Percentiles rank a stretch among this genome's conserved stretches.
phyloP scores from a whole-genome alignment of 176 grass and related monocot genomes.

The Saccharum spontaneum region DNA sequence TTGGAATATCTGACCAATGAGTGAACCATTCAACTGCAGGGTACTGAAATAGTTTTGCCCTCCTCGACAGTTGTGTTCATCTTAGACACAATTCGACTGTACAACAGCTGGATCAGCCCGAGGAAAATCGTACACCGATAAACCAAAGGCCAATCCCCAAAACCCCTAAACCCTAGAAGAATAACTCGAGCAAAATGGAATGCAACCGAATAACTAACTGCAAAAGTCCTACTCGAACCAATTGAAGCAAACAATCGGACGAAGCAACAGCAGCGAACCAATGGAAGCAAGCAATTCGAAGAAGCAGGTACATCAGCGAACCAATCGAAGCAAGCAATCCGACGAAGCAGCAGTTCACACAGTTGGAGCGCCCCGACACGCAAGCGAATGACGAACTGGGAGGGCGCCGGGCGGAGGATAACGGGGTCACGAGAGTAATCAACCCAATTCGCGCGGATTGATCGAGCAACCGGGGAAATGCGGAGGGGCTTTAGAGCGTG shows the following conservation, averaged over 20 bases:
- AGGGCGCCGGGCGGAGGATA: slow-evolving; percentile 5
- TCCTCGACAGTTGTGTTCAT: background rate
- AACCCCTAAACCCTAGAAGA: slow-evolving; percentile 11
- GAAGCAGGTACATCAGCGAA: background rate
- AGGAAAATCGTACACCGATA: background rate
- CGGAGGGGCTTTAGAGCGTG: background rate
- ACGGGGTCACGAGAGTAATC: background rate
- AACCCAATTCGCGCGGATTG: background rate
- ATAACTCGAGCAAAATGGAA: background rate
- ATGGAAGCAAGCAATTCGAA: background rate
- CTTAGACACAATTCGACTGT: slow-evolving; percentile 11
- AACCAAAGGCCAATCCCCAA: background rate
- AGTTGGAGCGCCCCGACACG: background rate
- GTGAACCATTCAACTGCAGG: background rate
- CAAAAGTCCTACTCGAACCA: background rate
- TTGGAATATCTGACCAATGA: background rate
- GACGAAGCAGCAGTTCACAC: background rate
- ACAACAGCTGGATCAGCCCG: background rate
- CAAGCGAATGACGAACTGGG: background rate
- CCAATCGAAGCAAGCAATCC: background rate
- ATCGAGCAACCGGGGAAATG: background rate
- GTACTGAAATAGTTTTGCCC: background rate
- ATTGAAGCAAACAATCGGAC: background rate
- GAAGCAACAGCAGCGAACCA: background rate
- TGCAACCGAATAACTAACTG: background rate